phyloP scores from a whole-genome alignment of 2,329 filamentous ascomycete genomes.

The Neophaeococcomyces mojaviensis region DNA sequence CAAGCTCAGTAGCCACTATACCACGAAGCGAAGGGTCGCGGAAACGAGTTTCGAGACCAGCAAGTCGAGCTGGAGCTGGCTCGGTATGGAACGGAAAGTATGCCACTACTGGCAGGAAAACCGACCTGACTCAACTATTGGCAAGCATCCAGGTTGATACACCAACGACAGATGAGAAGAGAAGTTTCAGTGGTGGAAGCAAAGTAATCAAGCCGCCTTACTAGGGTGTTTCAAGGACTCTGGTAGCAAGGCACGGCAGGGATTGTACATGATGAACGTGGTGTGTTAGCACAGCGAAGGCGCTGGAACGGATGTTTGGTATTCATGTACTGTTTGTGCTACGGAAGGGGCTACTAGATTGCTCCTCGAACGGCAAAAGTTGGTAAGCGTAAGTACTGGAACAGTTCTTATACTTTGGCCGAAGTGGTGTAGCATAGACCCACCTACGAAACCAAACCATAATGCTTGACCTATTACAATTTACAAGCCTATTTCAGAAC shows the following conservation, averaged over 20 bases:
- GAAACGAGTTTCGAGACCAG: constrained; percentile 25
- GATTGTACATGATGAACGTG: too few relatives aligned
- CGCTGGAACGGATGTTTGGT: background rate
- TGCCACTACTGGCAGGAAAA: constrained; percentile 10
- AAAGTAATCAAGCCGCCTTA: constrained; percentile 19
- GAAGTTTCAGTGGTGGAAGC: background rate
- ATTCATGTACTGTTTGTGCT: background rate
- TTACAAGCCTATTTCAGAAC: too few relatives aligned
- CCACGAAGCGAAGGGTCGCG: constrained; percentile 12
- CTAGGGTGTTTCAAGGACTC: too few relatives aligned
- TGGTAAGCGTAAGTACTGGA: background rate
- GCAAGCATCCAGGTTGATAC: constrained; percentile 17
- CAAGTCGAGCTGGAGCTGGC: constrained; percentile 16
- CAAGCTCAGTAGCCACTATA: constrained; percentile 25
- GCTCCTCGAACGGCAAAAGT: too few relatives aligned
- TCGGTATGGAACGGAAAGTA: constrained; percentile 4
- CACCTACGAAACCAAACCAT: too few relatives aligned
- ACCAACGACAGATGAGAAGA: constrained; percentile 12
- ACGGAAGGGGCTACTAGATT: too few relatives aligned
- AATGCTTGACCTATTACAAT: too few relatives aligned
- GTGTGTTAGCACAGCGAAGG: background rate
- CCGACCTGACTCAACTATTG: constrained; percentile 17
- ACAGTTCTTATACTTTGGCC: too few relatives aligned
- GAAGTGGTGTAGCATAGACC: too few relatives aligned
- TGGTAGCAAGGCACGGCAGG: too few relatives aligned